Base-by-base conservation (phyloP, 1,284 basidiomycete species). In the Neotropicomus parvogracilis region DNA sequence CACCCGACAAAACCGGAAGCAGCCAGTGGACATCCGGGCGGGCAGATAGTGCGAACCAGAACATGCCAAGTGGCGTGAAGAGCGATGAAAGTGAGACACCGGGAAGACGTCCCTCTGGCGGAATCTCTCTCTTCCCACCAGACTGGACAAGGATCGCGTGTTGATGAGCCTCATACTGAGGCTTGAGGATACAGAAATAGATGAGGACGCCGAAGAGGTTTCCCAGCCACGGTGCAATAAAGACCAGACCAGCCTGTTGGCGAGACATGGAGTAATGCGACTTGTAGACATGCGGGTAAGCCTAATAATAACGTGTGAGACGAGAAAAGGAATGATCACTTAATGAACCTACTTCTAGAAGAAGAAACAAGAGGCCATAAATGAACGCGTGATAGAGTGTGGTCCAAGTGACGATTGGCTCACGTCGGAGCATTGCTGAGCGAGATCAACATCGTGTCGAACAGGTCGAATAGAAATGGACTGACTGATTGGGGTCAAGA, bases 1-100 rank as follows among this genome's bases (percentile, higher is more conserved):
- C 34, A 19, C 63, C 61, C 0, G 61, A 63, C 16, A 64, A 19
- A 12, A 54, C 46, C 11, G 59, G 60, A 34, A 49, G 19, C 5
- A 62, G 17, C 46, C 50, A 53, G 32, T 55, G 54, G 40, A 63
- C 14, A 2, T 55, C 45, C 5, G 59, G 53, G n/a, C 27, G 44
- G 1, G 60, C 59, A 13, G 59, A 44, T 11, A 65, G 19, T 12
- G 63, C 49, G 19, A 63, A 63, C 59, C 60, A 65, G 38, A 65
- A 55, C 61, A 65, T 58, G 41, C 60, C 60, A 26, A 65, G 14
- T 4, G 59, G 53, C 6, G 54, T 59, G 37, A 62, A 54, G 20
- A 62, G 24, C 0, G 63, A 63, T 3, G 60, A 37, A 6, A 61
- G 28, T 2, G 42, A 39, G 29, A 63, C 40, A 9, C 60, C 59